phyloP scores from a whole-genome alignment of 2,329 filamentous ascomycete genomes.

The Byssothecium circinans region DNA sequence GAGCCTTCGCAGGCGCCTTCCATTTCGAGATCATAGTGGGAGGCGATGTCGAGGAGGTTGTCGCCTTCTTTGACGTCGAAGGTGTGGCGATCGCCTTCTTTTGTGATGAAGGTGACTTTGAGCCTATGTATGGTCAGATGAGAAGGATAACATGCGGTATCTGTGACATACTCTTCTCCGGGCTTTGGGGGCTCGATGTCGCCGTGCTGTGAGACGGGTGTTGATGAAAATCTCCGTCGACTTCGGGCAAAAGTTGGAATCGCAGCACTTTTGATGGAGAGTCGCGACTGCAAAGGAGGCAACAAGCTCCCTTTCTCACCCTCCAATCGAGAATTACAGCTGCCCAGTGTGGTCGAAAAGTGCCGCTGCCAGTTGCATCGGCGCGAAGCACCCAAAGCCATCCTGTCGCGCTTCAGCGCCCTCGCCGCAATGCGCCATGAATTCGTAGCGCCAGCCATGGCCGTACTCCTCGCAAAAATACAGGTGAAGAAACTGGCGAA shows the following conservation, averaged over 20 bases:
- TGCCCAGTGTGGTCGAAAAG: conserved; percentile 16
- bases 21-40: conserved; percentile 95
- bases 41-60: conserved; percentile 93
- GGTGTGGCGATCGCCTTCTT: conserved; percentile 75
- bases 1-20: conserved; percentile 95
- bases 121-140: conserved; percentile 57
- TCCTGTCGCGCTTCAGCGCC: conserved; percentile 8
- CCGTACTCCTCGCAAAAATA: neutral
- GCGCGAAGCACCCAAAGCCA: conserved; percentile 1
- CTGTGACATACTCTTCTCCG: conserved; percentile 76
- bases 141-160: conserved; percentile 1
- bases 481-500: neutral
- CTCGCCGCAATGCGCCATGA: conserved; percentile 7
- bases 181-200: conserved; percentile 82
- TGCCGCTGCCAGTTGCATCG: conserved; percentile 4
- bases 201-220: conserved; percentile 65
- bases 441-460: conserved; percentile 10
- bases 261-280: neutral
- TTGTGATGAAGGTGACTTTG: conserved; percentile 90
- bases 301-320: neutral
- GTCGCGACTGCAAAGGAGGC: neutral
- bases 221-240: conserved; percentile 65
- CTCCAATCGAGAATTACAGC: conserved; percentile 3
- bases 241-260: conserved; percentile 4
- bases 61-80: conserved; percentile 83